Evolutionary conservation across 108 stramenopile species (phyloP).

Genomic region (Chaetoceros tenuissimus): DNA sequence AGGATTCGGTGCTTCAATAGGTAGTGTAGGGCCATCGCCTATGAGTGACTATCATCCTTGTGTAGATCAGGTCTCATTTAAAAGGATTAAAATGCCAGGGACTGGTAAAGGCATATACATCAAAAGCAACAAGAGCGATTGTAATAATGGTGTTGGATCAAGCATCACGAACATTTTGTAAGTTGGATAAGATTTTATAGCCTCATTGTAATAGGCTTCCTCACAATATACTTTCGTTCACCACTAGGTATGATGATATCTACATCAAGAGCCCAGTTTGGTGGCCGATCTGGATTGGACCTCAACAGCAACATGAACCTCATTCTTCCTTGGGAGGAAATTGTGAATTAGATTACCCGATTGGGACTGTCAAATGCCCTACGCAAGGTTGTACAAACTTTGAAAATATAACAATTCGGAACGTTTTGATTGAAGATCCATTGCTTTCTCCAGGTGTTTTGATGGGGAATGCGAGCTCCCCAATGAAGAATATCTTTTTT

Average conservation of each 20-base stretch:
- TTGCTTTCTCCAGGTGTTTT: conserved; percentile 28
- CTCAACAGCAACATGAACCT: conserved; percentile 35
- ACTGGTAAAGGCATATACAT: conserved; percentile 21
- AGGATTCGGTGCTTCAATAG: conserved; percentile 36
- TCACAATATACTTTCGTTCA: too few species aligned
- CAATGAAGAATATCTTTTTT: conserved; percentile 26
- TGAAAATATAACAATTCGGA: conserved; percentile 23
- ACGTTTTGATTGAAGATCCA: conserved; percentile 21
- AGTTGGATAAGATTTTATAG: too few species aligned
- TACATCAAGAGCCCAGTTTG: conserved; percentile 27
- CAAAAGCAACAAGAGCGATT: conserved; percentile 3
- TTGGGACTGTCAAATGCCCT: conserved; percentile 10
- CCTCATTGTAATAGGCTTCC: too few species aligned
- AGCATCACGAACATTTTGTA: conserved; percentile 19
- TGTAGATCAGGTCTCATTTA: conserved; percentile 34
- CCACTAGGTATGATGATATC: conserved; percentile 19
- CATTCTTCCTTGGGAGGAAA: conserved; percentile 2
- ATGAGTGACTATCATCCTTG: conserved; percentile 9
- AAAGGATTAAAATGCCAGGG: conserved; percentile 30
- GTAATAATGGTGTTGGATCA: background rate
- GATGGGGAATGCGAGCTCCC: conserved; percentile 21
- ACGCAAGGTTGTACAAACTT: conserved; percentile 15
- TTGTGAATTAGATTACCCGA: conserved; percentile 18
- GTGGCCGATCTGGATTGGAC: conserved; percentile 49
- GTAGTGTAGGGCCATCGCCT: conserved; percentile 18